Conservation (phyloP, 176 grass and related monocot species). For the Luzula sylvatica region DNA sequence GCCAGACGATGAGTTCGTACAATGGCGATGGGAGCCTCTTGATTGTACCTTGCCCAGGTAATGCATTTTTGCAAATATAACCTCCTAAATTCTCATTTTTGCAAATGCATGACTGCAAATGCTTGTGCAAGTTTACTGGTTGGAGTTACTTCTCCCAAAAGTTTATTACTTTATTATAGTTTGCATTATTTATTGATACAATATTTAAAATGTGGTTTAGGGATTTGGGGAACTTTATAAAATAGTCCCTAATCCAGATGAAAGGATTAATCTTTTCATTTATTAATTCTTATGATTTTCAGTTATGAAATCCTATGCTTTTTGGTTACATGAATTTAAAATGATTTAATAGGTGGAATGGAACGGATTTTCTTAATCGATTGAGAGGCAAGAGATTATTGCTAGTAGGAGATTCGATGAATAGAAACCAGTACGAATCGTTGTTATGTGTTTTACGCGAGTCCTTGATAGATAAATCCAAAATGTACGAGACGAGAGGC, state of each 20-base stretch:
- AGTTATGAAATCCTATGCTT: background rate
- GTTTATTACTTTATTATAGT: background rate
- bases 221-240: no score
- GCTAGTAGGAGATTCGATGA: slow-evolving; percentile 97
- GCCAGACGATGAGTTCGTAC: slow-evolving; percentile 46
- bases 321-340: slow-evolving; percentile 15
- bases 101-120: no score
- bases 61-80: no score
- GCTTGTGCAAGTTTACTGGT: no score
- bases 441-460: slow-evolving; percentile 63
- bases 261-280: no score
- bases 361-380: slow-evolving; percentile 67
- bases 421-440: slow-evolving; percentile 92
- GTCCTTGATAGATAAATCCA: slow-evolving; percentile 53
- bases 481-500: slow-evolving; percentile 81
- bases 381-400: slow-evolving; percentile 65
- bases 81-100: no score
- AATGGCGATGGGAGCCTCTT: slow-evolving; percentile 75
- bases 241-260: no score
- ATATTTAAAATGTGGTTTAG: slow-evolving; percentile 1
- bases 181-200: no score
- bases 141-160: background rate
- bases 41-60: slow-evolving; percentile 64
- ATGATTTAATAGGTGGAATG: slow-evolving; percentile 82
- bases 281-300: background rate